phyloP scores from a whole-genome alignment of 305 asterid species.

The Stenogyne calaminthoides region DNA sequence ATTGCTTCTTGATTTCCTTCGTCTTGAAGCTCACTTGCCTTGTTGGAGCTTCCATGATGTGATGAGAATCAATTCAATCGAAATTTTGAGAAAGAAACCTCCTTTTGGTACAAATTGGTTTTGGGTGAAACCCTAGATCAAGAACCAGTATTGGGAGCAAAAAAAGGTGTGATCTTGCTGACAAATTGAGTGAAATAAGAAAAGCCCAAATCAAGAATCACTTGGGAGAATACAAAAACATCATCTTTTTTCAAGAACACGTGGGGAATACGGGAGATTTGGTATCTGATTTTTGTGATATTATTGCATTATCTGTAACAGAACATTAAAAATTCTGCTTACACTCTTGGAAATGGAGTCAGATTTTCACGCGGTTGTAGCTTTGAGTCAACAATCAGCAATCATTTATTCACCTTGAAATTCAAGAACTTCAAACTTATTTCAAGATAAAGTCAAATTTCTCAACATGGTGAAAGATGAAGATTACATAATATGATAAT shows the following conservation, averaged over 20 bases:
- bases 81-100: background rate
- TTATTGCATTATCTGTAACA: background rate
- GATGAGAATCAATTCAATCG: conserved; percentile 24
- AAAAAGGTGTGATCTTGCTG: conserved; percentile 22
- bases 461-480: background rate
- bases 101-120: background rate
- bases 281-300: conserved; percentile 13
- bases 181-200: conserved; percentile 3
- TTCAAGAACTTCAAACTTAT: conserved; percentile 12
- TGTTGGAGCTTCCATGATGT: conserved; percentile 25
- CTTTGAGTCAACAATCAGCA: conserved; percentile 33
- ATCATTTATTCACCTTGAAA: conserved; percentile 28
- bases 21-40: conserved; percentile 19
- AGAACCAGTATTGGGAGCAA: conserved; percentile 12
- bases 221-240: conserved; percentile 14
- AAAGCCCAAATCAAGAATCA: conserved; percentile 34
- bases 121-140: conserved; percentile 24
- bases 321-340: conserved; percentile 21
- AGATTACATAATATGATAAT: background rate
- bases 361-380: conserved; percentile 25
- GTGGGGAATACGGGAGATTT: conserved; percentile 13
- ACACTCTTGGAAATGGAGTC: conserved; percentile 20
- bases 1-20: conserved; percentile 65
- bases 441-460: conserved; percentile 28
- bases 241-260: conserved; percentile 26